Conservation (phyloP, 352 stramenopile genomes). For the Phytophthora citrophthora region DNA sequence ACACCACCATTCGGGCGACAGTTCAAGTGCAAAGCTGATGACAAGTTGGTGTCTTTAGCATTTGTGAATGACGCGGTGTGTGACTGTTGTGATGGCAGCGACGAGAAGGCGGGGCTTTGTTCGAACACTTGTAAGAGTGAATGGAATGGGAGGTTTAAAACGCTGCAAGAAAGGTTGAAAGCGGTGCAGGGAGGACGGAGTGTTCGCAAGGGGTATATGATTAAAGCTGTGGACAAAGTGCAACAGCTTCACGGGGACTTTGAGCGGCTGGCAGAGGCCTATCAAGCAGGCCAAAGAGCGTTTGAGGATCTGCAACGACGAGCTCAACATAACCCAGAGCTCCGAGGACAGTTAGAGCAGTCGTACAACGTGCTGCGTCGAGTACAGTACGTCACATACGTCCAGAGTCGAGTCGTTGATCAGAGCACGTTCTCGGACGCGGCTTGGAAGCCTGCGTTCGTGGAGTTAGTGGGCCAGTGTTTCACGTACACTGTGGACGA, state of each 20-base stretch:
- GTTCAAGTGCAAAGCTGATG: conserved; percentile 50
- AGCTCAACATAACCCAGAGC: conserved; percentile 34
- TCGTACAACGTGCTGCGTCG: conserved; percentile 57
- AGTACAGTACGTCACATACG: conserved; percentile 57
- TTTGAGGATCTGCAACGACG: conserved; percentile 40
- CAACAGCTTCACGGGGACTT: conserved; percentile 35
- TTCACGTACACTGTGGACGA: conserved; percentile 72
- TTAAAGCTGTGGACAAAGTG: conserved; percentile 31
- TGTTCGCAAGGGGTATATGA: conserved; percentile 35
- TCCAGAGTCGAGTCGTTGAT: conserved; percentile 56
- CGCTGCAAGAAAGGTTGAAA: conserved; percentile 26
- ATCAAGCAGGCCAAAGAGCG: conserved; percentile 22
- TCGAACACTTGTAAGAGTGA: conserved; percentile 45
- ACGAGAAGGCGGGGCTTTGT: conserved; percentile 75
- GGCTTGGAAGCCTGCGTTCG: conserved; percentile 55
- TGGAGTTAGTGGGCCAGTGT: conserved; percentile 63
- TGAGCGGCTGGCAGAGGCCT: conserved; percentile 31
- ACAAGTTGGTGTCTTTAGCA: conserved; percentile 48
- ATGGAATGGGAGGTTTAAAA: conserved; percentile 22
- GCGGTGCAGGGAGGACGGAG: conserved; percentile 29
- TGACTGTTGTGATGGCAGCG: conserved; percentile 97
- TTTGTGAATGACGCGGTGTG: conserved; percentile 94
- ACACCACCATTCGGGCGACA: conserved; percentile 10
- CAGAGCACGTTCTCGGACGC: conserved; percentile 50
- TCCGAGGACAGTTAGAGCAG: conserved; percentile 40